phyloP scores from a whole-genome alignment of 176 grass and related monocot species.

The Poa pratensis region DNA sequence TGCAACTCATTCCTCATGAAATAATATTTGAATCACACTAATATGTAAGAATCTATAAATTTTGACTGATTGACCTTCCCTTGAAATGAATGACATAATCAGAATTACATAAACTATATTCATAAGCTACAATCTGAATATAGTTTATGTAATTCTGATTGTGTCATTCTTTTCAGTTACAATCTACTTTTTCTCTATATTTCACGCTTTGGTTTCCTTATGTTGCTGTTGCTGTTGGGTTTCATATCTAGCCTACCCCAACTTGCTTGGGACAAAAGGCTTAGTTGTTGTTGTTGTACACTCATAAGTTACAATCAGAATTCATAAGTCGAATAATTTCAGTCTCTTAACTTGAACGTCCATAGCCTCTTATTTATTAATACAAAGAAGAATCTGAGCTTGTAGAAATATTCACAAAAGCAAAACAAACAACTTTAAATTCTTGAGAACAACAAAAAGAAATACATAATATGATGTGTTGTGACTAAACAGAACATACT shows the following conservation, averaged over 20 bases:
- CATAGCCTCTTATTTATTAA: not conserved
- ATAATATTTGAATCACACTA: not conserved
- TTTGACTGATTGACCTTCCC: not conserved
- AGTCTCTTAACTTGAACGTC: not conserved
- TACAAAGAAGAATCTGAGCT: not conserved
- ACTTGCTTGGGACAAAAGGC: no score
- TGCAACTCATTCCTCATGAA: not conserved
- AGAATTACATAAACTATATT: no score
- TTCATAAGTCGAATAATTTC: not conserved
- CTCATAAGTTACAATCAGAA: no score
- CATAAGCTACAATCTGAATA: no score
- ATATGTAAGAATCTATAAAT: not conserved
- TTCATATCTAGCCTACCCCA: no score
- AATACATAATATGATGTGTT: slow-evolving; percentile 13
- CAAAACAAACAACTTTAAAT: not conserved
- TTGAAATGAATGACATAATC: not conserved
- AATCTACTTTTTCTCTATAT: no score
- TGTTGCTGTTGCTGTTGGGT: no score
- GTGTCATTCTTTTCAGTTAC: no score
- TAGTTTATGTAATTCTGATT: no score
- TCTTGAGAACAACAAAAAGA: slow-evolving; percentile 18
- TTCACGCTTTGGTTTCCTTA: no score
- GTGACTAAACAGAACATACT: slow-evolving; percentile 49
- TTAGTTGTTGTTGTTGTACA: no score
- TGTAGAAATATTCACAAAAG: slow-evolving; percentile 8